Evolutionary conservation across 2,329 filamentous ascomycete genomes (phyloP), one percentile per base, ranked within the genome.

Genomic region (Allantophomopsis cytisporea): DNA sequence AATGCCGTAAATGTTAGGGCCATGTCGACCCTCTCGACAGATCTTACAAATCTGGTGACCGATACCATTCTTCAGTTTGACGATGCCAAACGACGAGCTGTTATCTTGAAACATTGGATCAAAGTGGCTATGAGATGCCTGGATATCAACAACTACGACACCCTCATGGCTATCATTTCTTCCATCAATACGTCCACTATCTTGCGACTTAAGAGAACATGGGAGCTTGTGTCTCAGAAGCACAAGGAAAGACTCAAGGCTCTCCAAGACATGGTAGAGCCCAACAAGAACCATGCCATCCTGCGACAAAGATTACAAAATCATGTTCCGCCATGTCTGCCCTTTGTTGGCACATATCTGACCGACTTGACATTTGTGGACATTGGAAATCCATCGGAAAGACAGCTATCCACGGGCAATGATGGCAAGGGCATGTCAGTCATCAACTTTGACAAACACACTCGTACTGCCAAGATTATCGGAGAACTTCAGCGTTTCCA

Each of bases 391-490:
- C 83, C 84, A 28, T 76, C 85, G 5, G 88, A 81, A 2, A 85
- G 89, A 52, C 80, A 81, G 51, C 73, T 94, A 15, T 74, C 75
- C 0, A 67, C 62, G 46, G 51, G 58, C n/a, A 59, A 62, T 30
- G 64, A 67, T 6, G 65, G 68, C 12, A 74, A 83, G n/a, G 73
- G 76, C 18, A 71, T 85, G 51, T 76, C 78, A 0, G 84, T 96
- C 23, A 86, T 98, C 68, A 98, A 98, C 62, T 96, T 95, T 52
- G 89, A 96, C 67, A 96, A 96, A 63, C 87, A 96, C 57, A 83
- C 79, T 51, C 85, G 87, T 50, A 96, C 88, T 2, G 88, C 89
- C 35, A 91, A 88, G 61, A 93, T 96, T 54, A 94, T 98, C 51
- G 84, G 85, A 46, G 89, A 96, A 51, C 73, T 98, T 7, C 91